Evolutionary conservation across 805 yeast species (phyloP).

Genomic region (Cyberlindnera xylosilytica): DNA sequence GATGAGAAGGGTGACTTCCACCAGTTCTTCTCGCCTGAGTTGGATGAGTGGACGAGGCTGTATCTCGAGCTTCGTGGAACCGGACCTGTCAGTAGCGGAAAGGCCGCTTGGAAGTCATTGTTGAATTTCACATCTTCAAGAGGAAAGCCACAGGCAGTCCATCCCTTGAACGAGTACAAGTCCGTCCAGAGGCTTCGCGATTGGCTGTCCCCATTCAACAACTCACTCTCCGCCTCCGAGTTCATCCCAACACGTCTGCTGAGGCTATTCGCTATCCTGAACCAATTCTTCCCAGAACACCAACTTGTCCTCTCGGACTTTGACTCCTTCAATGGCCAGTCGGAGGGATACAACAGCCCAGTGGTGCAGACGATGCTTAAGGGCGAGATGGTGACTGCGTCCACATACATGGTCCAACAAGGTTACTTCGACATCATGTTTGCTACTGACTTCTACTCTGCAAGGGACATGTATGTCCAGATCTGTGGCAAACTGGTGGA

Average conservation of each 20-base stretch:
- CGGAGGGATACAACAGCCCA: constrained; percentile 64
- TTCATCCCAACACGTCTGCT: constrained; percentile 76
- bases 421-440: constrained; percentile 87
- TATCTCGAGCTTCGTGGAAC: constrained; percentile 45
- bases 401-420: constrained; percentile 78
- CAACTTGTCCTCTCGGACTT: constrained; percentile 74
- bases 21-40: constrained; percentile 63
- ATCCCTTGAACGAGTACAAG: constrained; percentile 58
- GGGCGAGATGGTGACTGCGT: constrained; percentile 63
- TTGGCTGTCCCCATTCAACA: constrained; percentile 60
- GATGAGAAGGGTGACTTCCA: constrained; percentile 73
- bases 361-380: constrained; percentile 76
- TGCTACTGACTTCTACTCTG: constrained; percentile 70
- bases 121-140: not conserved
- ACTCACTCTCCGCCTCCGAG: constrained; percentile 63
- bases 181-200: constrained; percentile 41
- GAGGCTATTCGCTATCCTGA: constrained; percentile 60
- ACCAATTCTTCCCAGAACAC: constrained; percentile 70
- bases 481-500: constrained; percentile 59
- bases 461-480: constrained; percentile 57
- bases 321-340: constrained; percentile 31
- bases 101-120: constrained; percentile 4
- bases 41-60: constrained; percentile 53
- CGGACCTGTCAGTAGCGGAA: constrained; percentile 1
- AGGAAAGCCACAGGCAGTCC: constrained; percentile 30